Percentiles rank a stretch among this genome's conserved stretches.
Evolutionary conservation across 2,329 filamentous ascomycete genomes (phyloP).

Genomic region (Venturia nashicola): DNA sequence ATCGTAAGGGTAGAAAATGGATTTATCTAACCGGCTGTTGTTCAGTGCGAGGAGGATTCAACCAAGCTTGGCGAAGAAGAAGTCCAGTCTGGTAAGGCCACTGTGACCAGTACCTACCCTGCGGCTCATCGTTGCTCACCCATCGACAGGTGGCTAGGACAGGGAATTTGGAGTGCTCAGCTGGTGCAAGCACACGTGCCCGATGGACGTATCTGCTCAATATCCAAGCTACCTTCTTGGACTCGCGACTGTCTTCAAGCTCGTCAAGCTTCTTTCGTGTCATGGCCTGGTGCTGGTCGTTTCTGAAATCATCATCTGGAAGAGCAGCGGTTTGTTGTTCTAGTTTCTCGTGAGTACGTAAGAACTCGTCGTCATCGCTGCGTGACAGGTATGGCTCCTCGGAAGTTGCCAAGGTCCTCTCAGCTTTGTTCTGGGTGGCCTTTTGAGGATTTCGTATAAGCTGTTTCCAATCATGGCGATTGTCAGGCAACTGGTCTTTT

Average conservation of each 20-base stretch:
- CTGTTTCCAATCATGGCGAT: neutral
- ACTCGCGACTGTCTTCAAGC: constrained; percentile 23
- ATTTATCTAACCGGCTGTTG: neutral
- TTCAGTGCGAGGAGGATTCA: constrained; percentile 11
- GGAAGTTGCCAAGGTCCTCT: constrained; percentile 21
- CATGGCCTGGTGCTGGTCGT: constrained; percentile 1
- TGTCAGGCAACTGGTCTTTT: constrained; percentile 1
- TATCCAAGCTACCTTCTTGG: constrained; percentile 26
- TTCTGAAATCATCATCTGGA: constrained; percentile 9
- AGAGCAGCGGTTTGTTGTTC: constrained; percentile 3
- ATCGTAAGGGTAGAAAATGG: neutral
- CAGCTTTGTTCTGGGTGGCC: constrained; percentile 19
- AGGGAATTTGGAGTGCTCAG: constrained; percentile 17
- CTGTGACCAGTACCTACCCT: neutral
- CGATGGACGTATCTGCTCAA: constrained; percentile 25
- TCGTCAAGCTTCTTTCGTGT: constrained; percentile 15
- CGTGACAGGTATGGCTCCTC: constrained; percentile 23
- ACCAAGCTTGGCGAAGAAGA: constrained; percentile 17
- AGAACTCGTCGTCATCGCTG: constrained; percentile 20
- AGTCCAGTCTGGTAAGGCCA: neutral
- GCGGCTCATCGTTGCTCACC: constrained; percentile 15
- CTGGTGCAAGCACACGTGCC: constrained; percentile 22
- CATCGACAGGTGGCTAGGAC: constrained; percentile 17
- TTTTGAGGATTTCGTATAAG: constrained; percentile 18
- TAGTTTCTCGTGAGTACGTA: constrained; percentile 22